Evolutionary conservation across 345 rosid species (phyloP), one percentile per base, ranked within the genome.

Genomic region (Dipteronia dyeriana): DNA sequence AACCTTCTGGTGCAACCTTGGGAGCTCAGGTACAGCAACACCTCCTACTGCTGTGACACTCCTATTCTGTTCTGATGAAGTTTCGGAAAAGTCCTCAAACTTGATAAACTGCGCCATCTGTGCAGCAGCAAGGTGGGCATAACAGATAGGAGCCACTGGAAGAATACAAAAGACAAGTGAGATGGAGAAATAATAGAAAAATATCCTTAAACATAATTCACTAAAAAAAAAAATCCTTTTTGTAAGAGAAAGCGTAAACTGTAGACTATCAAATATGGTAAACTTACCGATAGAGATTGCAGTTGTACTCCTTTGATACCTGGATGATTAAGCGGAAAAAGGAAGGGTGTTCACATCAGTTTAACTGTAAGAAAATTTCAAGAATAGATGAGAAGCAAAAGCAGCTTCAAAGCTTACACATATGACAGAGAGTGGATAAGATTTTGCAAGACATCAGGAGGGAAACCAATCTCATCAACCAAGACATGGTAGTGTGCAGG

Each of bases 81-180:
- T 83, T 72, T 89, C 97, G 3, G 88, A 78, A 5, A 76, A 74
- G 38, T 88, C 97, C 73, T 92, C 98, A 19, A 91, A 85, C 85
- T 91, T 93, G 12, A 86, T 49, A 84, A 92, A 94, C 74, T 96
- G 97, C 9, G 86, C 87, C 84, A 92, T 76, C 67, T 96, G 99
- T 20, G 76, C 77, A 39, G 97, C 97, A 22, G 97, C 98, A 3
- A 89, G 97, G 81, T 96, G 99, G 29, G 99, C 98, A 7, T 94
- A 94, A 41, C 91, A 87, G 68, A 96, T 84, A 0, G 99, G 98
- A 77, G 99, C 98, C 84, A 92, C 99, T 93, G 92, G 67, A 76
- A 59, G 26, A 66, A 54, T 63, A 22, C 53, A 51, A 38, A 41
- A 0, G 66, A 1, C 2, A 45, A 1, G 38, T 26, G 43, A 26